Base-by-base conservation (phyloP, 2,329 filamentous ascomycete species). In the Xylaria sp. region DNA sequence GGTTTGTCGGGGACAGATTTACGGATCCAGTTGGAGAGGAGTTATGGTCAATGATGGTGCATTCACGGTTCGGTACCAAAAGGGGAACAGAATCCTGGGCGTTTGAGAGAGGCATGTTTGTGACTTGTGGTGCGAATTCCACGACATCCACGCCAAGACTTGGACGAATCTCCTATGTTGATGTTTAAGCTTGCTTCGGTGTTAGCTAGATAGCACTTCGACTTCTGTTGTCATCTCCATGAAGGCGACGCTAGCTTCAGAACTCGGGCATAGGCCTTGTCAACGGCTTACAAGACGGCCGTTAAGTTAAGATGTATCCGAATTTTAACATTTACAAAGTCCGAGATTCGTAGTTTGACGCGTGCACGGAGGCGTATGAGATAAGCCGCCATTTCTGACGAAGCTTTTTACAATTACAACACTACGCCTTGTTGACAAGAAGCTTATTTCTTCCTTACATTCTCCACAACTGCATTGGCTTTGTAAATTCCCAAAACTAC, bases 51-150 rank as follows among this genome's bases (percentile, higher is more conserved):
- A 49, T 55, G 54, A 34, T 48, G 57, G 56, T 55, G 22, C 53
- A 59, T 54, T 50, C 48, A 43, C 39, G 54, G 50, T 43, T 42
- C 45, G 48, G 49, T 29, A 42, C 52, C 44, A 48, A 55, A 54
- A 42, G 54, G 52, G 51, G 44, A 52, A 56, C 47, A 29, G 48
- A 11, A 34, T 17, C 8, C 24, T 17, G 53, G 60, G 60, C 60
- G 60, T 62, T 62, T 41, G 54, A 58, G 59, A 58, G 59, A 52
- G 57, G 54, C 48, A 54, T 49, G 48, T 47, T 57, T 56, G 58
- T 48, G 50, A 52, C 52, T 59, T 45, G 58, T 52, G 55, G 58
- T 39, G 48, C n/a, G 52, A 61, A 61, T 61, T 59, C 58, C 58
- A 48, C 41, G 44, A 48, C 40, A 54, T 49, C 49, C 44, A 43